phyloP scores from a whole-genome alignment of 441 rosid genomes.

The California macrophylla region DNA sequence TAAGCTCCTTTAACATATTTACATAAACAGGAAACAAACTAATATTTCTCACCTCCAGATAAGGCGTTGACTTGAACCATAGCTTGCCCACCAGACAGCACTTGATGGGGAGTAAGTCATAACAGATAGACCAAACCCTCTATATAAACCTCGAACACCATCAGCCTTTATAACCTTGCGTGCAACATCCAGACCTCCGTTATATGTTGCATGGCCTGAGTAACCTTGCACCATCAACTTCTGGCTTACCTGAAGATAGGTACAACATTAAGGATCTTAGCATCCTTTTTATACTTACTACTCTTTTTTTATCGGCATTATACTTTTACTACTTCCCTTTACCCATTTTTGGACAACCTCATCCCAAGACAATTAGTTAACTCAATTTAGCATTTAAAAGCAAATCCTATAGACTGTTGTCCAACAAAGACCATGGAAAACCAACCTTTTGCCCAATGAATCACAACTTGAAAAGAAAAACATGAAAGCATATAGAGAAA shows the following conservation, averaged over 20 bases:
- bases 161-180: constrained; percentile 60
- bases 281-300: not conserved
- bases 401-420: not conserved
- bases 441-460: not conserved
- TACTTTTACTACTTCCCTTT: not conserved
- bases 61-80: constrained; percentile 87
- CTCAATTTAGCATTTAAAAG: not conserved
- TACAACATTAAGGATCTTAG: constrained; percentile 15
- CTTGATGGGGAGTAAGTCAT: constrained; percentile 90
- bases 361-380: not conserved
- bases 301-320: too few species aligned
- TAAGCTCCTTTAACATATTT: not conserved
- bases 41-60: constrained; percentile 69
- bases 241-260: constrained; percentile 62
- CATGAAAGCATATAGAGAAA: not conserved
- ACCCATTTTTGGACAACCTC: not conserved
- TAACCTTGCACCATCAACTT: constrained; percentile 97
- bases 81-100: constrained; percentile 99
- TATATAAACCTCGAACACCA: constrained; percentile 72
- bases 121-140: constrained; percentile 89
- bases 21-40: constrained; percentile 8
- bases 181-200: constrained; percentile 82
- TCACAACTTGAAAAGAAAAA: not conserved
- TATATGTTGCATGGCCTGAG: constrained; percentile 69
- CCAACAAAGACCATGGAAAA: not conserved